A percentile compares a stretch with the other conserved stretches of the same genome.
phyloP scores from a whole-genome alignment of 2,329 filamentous ascomycete genomes.

The Myriosclerotinia duriaeana region DNA sequence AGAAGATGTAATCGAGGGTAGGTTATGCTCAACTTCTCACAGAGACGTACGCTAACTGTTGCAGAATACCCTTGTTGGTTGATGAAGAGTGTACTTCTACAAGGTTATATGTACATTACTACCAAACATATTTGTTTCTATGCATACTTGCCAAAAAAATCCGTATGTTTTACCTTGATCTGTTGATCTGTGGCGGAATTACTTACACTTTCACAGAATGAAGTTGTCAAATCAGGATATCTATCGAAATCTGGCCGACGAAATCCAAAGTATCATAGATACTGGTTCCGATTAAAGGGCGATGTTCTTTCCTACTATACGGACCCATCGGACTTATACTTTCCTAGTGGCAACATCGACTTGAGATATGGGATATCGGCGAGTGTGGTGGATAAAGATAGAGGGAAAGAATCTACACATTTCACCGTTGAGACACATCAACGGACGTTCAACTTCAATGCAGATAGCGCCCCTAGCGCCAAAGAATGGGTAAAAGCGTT shows the following conservation, averaged over 20 bases:
- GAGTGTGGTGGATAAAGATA: conserved; percentile 70
- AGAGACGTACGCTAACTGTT: conserved; percentile 28
- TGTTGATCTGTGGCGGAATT: background rate
- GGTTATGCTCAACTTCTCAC: conserved; percentile 21
- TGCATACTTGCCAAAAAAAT: conserved; percentile 92
- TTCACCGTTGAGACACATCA: conserved; percentile 83
- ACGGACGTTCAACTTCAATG: conserved; percentile 81
- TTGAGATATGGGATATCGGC: conserved; percentile 88
- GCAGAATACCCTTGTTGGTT: conserved; percentile 91
- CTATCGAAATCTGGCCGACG: conserved; percentile 84
- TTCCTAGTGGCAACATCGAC: conserved; percentile 88
- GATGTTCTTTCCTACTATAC: conserved; percentile 89
- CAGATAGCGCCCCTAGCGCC: conserved; percentile 82
- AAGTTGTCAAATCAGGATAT: conserved; percentile 81
- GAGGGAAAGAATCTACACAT: conserved; percentile 66
- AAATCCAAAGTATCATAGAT: conserved; percentile 83
- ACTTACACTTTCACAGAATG: conserved; percentile 53
- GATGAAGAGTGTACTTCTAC: conserved; percentile 83
- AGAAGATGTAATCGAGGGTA: conserved; percentile 81
- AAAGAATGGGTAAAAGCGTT: conserved; percentile 96
- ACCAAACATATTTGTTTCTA: conserved; percentile 94
- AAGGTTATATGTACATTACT: conserved; percentile 96
- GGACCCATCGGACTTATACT: conserved; percentile 82
- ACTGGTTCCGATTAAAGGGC: conserved; percentile 91
- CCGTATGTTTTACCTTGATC: conserved; percentile 51